Evolutionary conservation across 2,329 filamentous ascomycete genomes (phyloP), one percentile per base, ranked within the genome.

Genomic region (Aspergillus viridinutans): DNA sequence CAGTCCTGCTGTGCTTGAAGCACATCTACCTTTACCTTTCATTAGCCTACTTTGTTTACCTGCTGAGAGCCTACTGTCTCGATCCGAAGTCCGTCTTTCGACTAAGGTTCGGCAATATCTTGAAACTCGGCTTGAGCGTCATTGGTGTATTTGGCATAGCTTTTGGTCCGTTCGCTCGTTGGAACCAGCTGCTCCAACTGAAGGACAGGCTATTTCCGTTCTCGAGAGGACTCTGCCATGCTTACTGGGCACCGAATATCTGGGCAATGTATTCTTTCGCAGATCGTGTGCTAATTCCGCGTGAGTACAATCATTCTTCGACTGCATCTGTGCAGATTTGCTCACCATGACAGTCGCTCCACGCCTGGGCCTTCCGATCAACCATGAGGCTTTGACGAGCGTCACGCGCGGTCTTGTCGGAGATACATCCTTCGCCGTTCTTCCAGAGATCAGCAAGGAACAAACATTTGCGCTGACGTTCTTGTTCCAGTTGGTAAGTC

Each of bases 11-110:
- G 53, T 97, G 93, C 78, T 85, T 97, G 77, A 99, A 99, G 79
- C 94, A 99, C 74, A 97, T 99, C 64, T 96, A 97, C 74, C 86
- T 97, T 40, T 99, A 99, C 74, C 83, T 99, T 26, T 92, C 93
- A 1, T 92, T 94, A 3, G 94, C 94, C 28, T 99, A 96, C 76
- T 96, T 97, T 69, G 88, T 97, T 61, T 97, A 89, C 72, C 82
- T 99, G 10, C 83, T 97, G n/a, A 85, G 94, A 62, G 83, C 83
- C 1, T 97, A 97, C 76, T 97, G 94, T 70, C 80, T 99, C 14
- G 90, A 90, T 38, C 81, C 89, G 2, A 85, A 85, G 65, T 92
- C 87, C 1, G 80, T 92, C 50, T 89, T 96, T 65, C 82, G 84
- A 32, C 88, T 95, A 58, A 86, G 85, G 62, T 86, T 94, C 61